These are phyloP conservation scores for Podila epigama DNA, from an alignment of 192 early-diverging fungal species.

Conservation along the genomic window DNA sequence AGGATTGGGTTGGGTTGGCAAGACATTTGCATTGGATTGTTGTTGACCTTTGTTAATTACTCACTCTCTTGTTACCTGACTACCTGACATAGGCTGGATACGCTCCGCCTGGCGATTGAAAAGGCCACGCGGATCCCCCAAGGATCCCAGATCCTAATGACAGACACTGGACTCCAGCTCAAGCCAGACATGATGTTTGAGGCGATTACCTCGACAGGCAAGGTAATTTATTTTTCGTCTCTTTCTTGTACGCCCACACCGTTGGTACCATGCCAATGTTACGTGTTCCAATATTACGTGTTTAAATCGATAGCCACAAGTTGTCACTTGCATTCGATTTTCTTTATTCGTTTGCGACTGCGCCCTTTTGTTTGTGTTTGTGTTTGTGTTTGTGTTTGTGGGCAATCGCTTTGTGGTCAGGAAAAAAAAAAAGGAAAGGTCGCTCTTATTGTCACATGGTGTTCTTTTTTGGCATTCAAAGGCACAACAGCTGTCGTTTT, in stretches of 20 bases:
- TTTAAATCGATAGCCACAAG: too few species aligned
- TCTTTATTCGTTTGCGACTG: background rate
- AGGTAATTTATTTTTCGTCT: constrained; percentile 38
- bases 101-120: constrained; percentile 49
- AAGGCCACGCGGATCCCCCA: constrained; percentile 52
- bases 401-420: too few species aligned
- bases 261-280: too few species aligned
- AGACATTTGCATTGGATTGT: too few species aligned
- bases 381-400: too few species aligned
- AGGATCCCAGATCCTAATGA: constrained; percentile 61
- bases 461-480: too few species aligned
- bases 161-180: constrained; percentile 56
- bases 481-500: background rate
- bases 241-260: background rate
- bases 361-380: background rate
- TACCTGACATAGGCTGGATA: constrained; percentile 26
- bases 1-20: too few species aligned
- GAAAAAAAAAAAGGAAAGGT: too few species aligned
- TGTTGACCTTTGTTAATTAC: background rate
- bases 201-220: constrained; percentile 48
- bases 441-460: too few species aligned
- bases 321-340: background rate
- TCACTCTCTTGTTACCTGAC: background rate
- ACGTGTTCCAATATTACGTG: too few species aligned
- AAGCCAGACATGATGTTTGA: constrained; percentile 55